Evolutionary conservation across 2,329 filamentous ascomycete genomes (phyloP), one percentile per base, ranked within the genome.

Genomic region (Raffaelea arxii): DNA sequence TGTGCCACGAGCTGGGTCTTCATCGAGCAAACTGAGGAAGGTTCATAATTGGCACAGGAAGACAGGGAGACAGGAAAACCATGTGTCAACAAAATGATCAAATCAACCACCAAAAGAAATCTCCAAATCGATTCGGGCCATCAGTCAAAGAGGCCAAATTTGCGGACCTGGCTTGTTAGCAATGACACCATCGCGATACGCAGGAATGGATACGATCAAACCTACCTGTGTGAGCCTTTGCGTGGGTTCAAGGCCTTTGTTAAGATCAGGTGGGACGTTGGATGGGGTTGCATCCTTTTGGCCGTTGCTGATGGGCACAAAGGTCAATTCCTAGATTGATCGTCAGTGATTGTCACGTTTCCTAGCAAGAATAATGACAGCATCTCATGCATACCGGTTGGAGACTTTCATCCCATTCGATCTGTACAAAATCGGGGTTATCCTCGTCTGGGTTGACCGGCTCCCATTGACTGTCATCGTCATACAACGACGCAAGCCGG

Each of bases 1-100:
- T 95, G 88, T 65, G 90, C 90, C 39, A 95, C 90, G 18, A 94
- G 82, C 60, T 95, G 88, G 82, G 70, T 94, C 46, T 25, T 54
- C 9, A 44, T 54, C n/a, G n/a, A n/a, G n/a, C n/a, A n/a, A n/a
- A n/a, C n/a, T n/a, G n/a, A n/a, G n/a, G n/a, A n/a, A n/a, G n/a
- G n/a, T n/a, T n/a, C n/a, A n/a, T n/a, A n/a, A n/a, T n/a, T n/a
- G n/a, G n/a, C n/a, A n/a, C n/a, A n/a, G n/a, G n/a, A n/a, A n/a
- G n/a, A n/a, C n/a, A n/a, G n/a, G n/a, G n/a, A n/a, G n/a, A n/a
- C n/a, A n/a, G n/a, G n/a, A n/a, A n/a, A n/a, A n/a, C n/a, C n/a
- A n/a, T n/a, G n/a, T n/a, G n/a, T n/a, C n/a, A n/a, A n/a, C n/a
- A n/a, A n/a, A n/a, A n/a, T n/a, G n/a, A n/a, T n/a, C n/a, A n/a